Evolutionary conservation across 139 green algal species (phyloP).

Genomic region (Chlorella sorokiniana): DNA sequence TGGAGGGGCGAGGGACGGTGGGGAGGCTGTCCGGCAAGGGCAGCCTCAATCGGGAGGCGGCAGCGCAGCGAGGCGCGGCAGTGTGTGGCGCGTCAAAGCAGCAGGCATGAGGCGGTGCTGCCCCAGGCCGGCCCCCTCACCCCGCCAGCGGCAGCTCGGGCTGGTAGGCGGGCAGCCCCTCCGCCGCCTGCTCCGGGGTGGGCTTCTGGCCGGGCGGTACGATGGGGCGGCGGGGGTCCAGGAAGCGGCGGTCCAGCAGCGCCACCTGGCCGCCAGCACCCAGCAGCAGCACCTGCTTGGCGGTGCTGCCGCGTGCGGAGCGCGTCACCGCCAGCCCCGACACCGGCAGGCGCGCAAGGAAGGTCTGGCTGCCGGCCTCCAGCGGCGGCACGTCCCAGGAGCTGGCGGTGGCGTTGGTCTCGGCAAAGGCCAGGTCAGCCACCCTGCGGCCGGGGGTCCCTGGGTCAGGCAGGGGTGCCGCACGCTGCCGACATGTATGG

Average conservation of each 20-base stretch:
- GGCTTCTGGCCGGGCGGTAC: constrained; percentile 55
- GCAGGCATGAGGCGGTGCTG: background rate
- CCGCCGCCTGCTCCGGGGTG: constrained; percentile 78
- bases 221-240: constrained; percentile 86
- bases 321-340: constrained; percentile 63
- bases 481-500: background rate
- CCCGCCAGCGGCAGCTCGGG: constrained; percentile 65
- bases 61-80: background rate
- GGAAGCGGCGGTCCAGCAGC: constrained; percentile 84
- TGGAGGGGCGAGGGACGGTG: background rate
- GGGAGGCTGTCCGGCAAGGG: no score
- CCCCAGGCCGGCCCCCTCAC: constrained; percentile 12
- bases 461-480: no score
- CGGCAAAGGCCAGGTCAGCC: constrained; percentile 53
- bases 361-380: constrained; percentile 48
- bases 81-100: background rate
- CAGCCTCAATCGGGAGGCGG: background rate
- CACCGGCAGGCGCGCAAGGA: constrained; percentile 13
- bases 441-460: constrained; percentile 38
- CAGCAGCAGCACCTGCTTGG: constrained; percentile 83
- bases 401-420: constrained; percentile 54
- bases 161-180: constrained; percentile 86
- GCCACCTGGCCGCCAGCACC: constrained; percentile 78
- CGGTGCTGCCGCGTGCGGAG: constrained; percentile 83
- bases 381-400: constrained; percentile 62